These are phyloP conservation scores for Tylopilus rubrobrunneus DNA, from an alignment of 768 basidiomycete species.

Conservation along the genomic window DNA sequence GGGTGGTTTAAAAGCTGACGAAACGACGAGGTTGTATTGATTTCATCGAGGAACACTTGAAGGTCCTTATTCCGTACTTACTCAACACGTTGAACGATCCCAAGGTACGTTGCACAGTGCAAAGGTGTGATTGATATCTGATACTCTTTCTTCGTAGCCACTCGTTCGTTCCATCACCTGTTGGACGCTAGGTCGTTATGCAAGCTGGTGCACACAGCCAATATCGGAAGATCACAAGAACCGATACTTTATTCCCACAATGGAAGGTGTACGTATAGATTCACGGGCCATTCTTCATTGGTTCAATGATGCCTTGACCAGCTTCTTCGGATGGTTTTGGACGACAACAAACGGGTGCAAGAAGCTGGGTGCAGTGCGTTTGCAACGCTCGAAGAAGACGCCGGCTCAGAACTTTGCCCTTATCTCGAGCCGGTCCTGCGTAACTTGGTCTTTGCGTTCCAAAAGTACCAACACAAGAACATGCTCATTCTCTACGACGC, in stretches of 20 bases:
- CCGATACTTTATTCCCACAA: slow-evolving; percentile 90
- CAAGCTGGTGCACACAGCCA: slow-evolving; percentile 92
- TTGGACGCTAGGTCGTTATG: slow-evolving; percentile 99
- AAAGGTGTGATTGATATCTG: background rate
- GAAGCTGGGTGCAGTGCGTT: slow-evolving; percentile 99
- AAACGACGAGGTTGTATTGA: slow-evolving; percentile 81
- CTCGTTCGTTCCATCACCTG: slow-evolving; percentile 98
- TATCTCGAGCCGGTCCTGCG: slow-evolving; percentile 93
- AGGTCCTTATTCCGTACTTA: slow-evolving; percentile 90
- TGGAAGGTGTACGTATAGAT: slow-evolving; percentile 81
- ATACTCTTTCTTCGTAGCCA: slow-evolving; percentile 49
- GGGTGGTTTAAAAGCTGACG: slow-evolving; percentile 7
- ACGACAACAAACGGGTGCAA: slow-evolving; percentile 98
- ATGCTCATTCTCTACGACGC: slow-evolving; percentile 98
- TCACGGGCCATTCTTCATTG: slow-evolving; percentile 11
- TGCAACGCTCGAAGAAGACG: slow-evolving; percentile 97
- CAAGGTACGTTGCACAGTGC: slow-evolving; percentile 54
- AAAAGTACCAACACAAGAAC: slow-evolving; percentile 99
- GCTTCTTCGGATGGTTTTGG: slow-evolving; percentile 96
- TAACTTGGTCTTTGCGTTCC: slow-evolving; percentile 93
- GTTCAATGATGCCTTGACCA: slow-evolving; percentile 29
- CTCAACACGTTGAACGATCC: slow-evolving; percentile 87
- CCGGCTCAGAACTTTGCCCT: slow-evolving; percentile 82
- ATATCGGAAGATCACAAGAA: slow-evolving; percentile 84
- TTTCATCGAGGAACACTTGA: slow-evolving; percentile 89